Evolutionary conservation across 768 basidiomycete genomes (phyloP), one percentile per base, ranked within the genome.

Genomic region (Leccinum arenicola): DNA sequence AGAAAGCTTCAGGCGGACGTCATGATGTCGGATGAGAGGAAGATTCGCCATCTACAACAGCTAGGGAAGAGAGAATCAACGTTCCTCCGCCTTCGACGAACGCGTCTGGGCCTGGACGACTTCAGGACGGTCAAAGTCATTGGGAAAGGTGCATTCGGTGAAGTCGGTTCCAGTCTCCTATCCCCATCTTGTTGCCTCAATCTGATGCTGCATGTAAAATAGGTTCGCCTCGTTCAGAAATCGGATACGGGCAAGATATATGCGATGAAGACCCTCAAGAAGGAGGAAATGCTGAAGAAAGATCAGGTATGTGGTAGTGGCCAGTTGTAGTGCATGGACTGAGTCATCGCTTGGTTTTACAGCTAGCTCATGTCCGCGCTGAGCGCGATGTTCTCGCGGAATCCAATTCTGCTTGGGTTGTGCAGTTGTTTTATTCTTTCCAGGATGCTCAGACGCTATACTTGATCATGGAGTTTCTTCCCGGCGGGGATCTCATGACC

Each of bases 281-380:
- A 99, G 78, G 90, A 90, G 52, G 97, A 98, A 73, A 99, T 98
- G 97, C 84, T 99, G 74, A 96, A 98, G 76, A 97, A 97, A 73
- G 97, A 99, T 70, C 96, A 99, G 81, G 95, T 91, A 59, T 50
- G 84, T 54, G 17, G 15, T 27, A 33, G 47, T 33, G 14, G 36
- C n/a, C 33, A 35, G 40, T 31, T 62, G 48, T 52, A 17, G 27
- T 15, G 14, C 49, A n/a, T 52, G 54, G 17, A 50, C 48, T 62
- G 50, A 70, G 29, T 23, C 29, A 12, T 35, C 55, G 21, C 19
- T 45, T 1, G 33, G 6, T 19, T 23, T 25, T 49, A 47, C 64
- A 98, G 96, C 82, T 98, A 51, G 96, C 97, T 14, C 97, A 99
- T 73, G 96, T 99, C 55, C 88, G 96, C 69, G 96, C 97, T 21